Evolutionary conservation across 164 flowering plant genomes (phyloP).

Genomic region (Annona squamosa): DNA sequence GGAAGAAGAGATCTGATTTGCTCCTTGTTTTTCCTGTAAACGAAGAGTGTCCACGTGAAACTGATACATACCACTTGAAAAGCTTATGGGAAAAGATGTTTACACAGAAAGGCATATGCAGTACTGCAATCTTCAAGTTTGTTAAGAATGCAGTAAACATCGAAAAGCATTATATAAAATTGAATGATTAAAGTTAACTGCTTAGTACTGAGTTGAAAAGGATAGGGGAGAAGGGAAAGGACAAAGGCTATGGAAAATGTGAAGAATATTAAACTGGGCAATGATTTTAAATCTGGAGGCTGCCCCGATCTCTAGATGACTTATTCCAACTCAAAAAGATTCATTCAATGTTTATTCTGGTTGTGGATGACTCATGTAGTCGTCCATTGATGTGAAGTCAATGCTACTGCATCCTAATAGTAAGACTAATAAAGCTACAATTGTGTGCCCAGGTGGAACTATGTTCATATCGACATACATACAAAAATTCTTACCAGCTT

Average conservation of each 20-base stretch:
- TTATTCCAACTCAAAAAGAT: not conserved
- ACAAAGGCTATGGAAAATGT: not conserved
- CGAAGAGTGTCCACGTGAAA: not conserved
- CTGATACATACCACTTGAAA: not conserved
- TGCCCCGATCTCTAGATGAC: not conserved
- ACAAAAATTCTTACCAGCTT: conserved; percentile 28
- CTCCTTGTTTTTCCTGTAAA: conserved; percentile 31
- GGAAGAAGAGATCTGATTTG: conserved; percentile 3
- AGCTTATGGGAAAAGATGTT: not conserved
- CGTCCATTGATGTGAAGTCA: not conserved
- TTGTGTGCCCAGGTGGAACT: no score
- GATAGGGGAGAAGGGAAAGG: no score
- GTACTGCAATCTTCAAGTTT: not conserved
- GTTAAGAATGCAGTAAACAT: not conserved
- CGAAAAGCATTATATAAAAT: not conserved
- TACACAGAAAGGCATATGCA: not conserved
- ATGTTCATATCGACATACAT: no score
- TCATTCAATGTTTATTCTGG: not conserved
- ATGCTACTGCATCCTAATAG: not conserved
- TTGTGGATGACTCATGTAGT: not conserved
- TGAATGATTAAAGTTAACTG: not conserved
- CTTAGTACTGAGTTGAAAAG: no score
- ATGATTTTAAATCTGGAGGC: not conserved
- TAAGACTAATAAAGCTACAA: no score
- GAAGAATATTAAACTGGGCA: not conserved